A percentile compares a stretch with the other conserved stretches of the same genome.
Conservation (phyloP, 192 early-diverging fungal genomes). For the Radiomyces spectabilis region DNA sequence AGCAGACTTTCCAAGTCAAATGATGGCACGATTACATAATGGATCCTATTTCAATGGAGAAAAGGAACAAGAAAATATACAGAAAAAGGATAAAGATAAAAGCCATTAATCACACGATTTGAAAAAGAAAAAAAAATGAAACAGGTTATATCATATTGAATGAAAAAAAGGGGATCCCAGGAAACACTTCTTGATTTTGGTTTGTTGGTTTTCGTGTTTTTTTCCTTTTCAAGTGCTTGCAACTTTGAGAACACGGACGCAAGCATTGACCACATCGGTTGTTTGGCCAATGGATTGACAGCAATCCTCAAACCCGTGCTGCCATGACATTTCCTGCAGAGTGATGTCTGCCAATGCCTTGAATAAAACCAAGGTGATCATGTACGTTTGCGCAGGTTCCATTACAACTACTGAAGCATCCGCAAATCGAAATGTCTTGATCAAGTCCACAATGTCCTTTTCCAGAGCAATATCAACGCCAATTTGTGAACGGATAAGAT, state of each 20-base stretch:
- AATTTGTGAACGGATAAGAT: conserved; percentile 22
- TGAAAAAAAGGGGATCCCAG: too few species aligned
- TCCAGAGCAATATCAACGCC: conserved; percentile 14
- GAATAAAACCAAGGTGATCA: conserved; percentile 28
- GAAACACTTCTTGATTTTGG: too few species aligned
- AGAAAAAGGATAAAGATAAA: too few species aligned
- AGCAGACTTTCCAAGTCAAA: too few species aligned
- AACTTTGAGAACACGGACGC: conserved; percentile 27
- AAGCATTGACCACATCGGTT: conserved; percentile 32
- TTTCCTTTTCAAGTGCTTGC: conserved; percentile 14
- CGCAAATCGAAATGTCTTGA: conserved; percentile 24
- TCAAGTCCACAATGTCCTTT: conserved; percentile 27
- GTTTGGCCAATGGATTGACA: conserved; percentile 24
- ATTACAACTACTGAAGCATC: conserved; percentile 24
- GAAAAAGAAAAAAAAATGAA: too few species aligned
- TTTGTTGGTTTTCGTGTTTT: too few species aligned
- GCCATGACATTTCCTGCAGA: conserved; percentile 2
- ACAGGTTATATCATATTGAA: too few species aligned
- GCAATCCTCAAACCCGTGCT: conserved; percentile 17
- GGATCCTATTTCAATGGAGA: too few species aligned
- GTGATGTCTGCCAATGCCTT: conserved; percentile 11
- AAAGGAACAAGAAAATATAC: too few species aligned
- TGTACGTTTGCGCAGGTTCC: conserved; percentile 22
- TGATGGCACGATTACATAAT: too few species aligned
- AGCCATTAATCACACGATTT: too few species aligned